Percentiles rank a stretch among this genome's conserved stretches.
These are phyloP conservation scores for Xylaria sp. DNA, from an alignment of 2,329 filamentous ascomycete genomes.

Conservation along the genomic window DNA sequence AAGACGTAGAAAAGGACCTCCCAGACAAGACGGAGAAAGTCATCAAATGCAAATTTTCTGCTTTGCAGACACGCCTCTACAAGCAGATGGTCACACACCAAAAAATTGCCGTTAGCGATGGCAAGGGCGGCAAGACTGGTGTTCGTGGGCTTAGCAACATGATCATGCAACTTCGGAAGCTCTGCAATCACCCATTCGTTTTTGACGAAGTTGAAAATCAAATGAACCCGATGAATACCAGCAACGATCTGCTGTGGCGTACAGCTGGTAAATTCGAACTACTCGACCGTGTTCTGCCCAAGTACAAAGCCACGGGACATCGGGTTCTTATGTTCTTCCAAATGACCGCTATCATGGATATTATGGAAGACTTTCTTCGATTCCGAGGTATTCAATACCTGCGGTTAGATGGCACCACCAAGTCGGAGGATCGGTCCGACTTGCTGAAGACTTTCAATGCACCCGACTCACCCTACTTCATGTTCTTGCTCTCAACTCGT, in stretches of 20 bases:
- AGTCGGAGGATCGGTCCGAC: constrained; percentile 95
- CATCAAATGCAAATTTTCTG: constrained; percentile 98
- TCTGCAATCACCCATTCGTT: constrained; percentile 98
- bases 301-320: constrained; percentile 90
- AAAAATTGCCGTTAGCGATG: constrained; percentile 90
- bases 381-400: constrained; percentile 84
- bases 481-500: constrained; percentile 97
- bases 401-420: constrained; percentile 94
- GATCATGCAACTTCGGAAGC: constrained; percentile 98
- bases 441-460: constrained; percentile 88
- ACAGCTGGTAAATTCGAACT: constrained; percentile 97
- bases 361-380: constrained; percentile 97
- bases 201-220: constrained; percentile 98
- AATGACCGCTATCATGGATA: constrained; percentile 99
- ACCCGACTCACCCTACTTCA: constrained; percentile 90
- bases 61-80: constrained; percentile 90
- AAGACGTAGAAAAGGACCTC: constrained; percentile 98
- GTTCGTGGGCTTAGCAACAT: constrained; percentile 98
- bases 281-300: constrained; percentile 87
- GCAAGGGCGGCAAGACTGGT: constrained; percentile 92
- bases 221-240: constrained; percentile 88
- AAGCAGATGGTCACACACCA: constrained; percentile 98
- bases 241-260: constrained; percentile 94
- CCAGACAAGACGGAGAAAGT: constrained; percentile 99
- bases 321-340: constrained; percentile 99